These are phyloP conservation scores for Clitopilus hobsonii DNA, from an alignment of 768 basidiomycete species.

Conservation along the genomic window DNA sequence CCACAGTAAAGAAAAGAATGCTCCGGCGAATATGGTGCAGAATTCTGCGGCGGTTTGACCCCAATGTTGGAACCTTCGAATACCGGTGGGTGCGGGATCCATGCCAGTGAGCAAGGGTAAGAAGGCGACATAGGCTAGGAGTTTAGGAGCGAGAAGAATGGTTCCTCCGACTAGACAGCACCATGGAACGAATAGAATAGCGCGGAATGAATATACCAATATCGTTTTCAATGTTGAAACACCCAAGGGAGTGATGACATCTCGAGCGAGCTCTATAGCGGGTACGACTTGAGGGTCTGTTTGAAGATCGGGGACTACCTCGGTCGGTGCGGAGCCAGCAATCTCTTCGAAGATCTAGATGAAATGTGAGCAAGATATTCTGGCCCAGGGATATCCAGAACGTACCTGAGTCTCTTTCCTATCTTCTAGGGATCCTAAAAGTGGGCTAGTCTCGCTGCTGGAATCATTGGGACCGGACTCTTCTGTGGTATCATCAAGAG, in stretches of 20 bases:
- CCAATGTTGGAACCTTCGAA: constrained; percentile 38
- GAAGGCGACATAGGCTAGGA: constrained; percentile 33
- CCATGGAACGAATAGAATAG: constrained; percentile 37
- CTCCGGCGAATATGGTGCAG: constrained; percentile 28
- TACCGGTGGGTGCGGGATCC: constrained; percentile 19
- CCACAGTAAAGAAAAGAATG: constrained; percentile 24
- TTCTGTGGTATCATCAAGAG: neutral
- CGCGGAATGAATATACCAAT: neutral
- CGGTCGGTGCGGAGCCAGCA: too few species aligned
- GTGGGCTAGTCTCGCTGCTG: neutral
- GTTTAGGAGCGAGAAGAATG: constrained; percentile 31
- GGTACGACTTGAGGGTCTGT: too few species aligned
- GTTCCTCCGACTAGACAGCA: constrained; percentile 37
- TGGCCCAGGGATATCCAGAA: too few species aligned
- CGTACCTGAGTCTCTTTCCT: too few species aligned
- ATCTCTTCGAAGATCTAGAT: too few species aligned
- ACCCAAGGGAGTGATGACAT: neutral
- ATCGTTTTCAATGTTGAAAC: constrained; percentile 5
- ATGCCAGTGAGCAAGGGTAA: constrained; percentile 21
- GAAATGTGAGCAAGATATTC: too few species aligned
- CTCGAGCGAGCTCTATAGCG: neutral
- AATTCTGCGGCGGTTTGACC: constrained; percentile 33
- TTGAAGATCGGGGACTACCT: too few species aligned
- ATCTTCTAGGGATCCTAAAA: neutral
- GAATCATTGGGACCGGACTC: neutral